Percentiles rank a stretch among this genome's conserved stretches.
Evolutionary conservation across 73 alveolate genomes (phyloP).

Genomic region (Tetrahymena thermophila): DNA sequence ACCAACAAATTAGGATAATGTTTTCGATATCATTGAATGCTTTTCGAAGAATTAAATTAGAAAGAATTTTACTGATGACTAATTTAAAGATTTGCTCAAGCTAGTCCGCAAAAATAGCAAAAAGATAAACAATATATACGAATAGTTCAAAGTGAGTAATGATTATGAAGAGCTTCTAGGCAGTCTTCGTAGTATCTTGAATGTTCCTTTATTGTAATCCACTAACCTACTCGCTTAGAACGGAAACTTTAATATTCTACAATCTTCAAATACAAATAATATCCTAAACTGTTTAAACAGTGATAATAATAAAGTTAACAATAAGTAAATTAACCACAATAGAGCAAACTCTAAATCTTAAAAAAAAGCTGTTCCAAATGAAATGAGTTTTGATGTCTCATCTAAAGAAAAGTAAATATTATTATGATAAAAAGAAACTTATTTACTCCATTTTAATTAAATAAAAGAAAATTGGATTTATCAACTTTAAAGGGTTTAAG

Average conservation of each 20-base stretch:
- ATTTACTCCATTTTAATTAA: neutral
- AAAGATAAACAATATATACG: neutral
- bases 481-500: neutral
- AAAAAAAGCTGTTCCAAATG: neutral
- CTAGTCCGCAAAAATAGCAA: neutral
- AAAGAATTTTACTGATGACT: neutral
- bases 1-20: neutral
- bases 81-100: neutral
- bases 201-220: neutral
- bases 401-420: neutral
- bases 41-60: neutral
- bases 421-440: neutral
- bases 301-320: neutral
- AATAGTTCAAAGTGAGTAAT: neutral
- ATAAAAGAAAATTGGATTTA: neutral
- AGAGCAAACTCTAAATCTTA: neutral
- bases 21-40: neutral
- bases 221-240: neutral
- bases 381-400: neutral
- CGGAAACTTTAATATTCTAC: neutral
- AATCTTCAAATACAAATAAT: neutral
- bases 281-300: neutral
- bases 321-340: neutral
- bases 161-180: neutral
- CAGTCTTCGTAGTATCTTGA: neutral